A percentile compares a stretch with the other conserved stretches of the same genome.
Conservation (phyloP, 108 stramenopile species). For the Cyclostephanos invisitatus region DNA sequence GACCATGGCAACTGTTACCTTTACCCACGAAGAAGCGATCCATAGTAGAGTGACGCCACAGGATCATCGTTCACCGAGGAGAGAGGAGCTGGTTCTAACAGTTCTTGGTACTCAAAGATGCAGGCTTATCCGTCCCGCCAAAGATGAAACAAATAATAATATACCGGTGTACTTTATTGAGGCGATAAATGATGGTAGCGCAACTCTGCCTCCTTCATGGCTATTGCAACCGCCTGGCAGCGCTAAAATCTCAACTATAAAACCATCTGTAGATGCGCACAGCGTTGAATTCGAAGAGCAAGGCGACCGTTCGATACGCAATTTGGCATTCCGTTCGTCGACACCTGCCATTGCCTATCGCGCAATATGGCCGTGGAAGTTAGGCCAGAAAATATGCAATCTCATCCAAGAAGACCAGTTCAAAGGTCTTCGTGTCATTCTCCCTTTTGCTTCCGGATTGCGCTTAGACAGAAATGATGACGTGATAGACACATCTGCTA, state of each 20-base stretch:
- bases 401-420: conserved; percentile 31
- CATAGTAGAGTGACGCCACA: not conserved
- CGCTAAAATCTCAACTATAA: conserved; percentile 18
- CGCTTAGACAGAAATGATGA: not conserved
- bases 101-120: conserved; percentile 69
- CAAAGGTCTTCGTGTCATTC: conserved; percentile 38
- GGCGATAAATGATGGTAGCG: conserved; percentile 34
- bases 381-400: conserved; percentile 49
- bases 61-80: conserved; percentile 18
- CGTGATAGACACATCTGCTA: not conserved
- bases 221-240: conserved; percentile 33
- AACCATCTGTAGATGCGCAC: not conserved
- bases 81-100: conserved; percentile 58
- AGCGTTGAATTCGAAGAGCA: not conserved
- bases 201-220: conserved; percentile 40
- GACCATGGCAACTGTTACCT: conserved; percentile 69
- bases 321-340: conserved; percentile 29
- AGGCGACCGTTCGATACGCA: conserved; percentile 13
- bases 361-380: conserved; percentile 63
- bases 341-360: conserved; percentile 42
- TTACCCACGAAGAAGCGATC: conserved; percentile 63
- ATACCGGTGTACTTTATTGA: conserved; percentile 44
- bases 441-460: conserved; percentile 45
- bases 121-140: conserved; percentile 43
- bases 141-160: conserved; percentile 4